These are phyloP conservation scores for Colletotrichum tropicicola DNA, from an alignment of 2,329 filamentous ascomycete species.

Conservation along the genomic window DNA sequence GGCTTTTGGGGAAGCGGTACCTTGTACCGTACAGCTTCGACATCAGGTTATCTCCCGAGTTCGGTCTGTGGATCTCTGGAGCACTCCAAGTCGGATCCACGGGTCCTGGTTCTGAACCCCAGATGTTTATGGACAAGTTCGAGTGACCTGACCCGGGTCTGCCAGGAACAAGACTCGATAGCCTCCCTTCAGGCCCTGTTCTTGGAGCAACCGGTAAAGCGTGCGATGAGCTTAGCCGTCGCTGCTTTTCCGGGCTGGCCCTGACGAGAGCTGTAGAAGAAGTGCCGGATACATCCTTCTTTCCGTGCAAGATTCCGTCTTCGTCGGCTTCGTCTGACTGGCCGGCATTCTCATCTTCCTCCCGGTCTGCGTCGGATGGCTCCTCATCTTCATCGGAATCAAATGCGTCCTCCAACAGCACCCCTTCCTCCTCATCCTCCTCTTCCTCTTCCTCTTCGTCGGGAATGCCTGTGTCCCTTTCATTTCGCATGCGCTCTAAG, in stretches of 20 bases:
- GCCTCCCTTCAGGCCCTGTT: slow-evolving; percentile 9
- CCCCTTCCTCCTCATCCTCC: slow-evolving; percentile 46
- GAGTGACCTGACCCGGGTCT: slow-evolving; percentile 32
- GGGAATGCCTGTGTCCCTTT: slow-evolving; percentile 55
- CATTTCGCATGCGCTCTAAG: slow-evolving; percentile 67
- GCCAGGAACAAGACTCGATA: slow-evolving; percentile 33
- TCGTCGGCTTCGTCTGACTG: slow-evolving; percentile 39
- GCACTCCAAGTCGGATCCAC: slow-evolving; percentile 49
- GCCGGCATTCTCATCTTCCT: background rate
- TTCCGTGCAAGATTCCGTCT: slow-evolving; percentile 34
- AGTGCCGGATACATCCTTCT: too few relatives aligned
- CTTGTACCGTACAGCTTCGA: slow-evolving; percentile 8
- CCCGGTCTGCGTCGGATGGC: slow-evolving; percentile 28
- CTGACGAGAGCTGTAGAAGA: too few relatives aligned
- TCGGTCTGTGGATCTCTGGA: slow-evolving; percentile 42
- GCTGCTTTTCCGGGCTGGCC: too few relatives aligned
- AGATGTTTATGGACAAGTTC: slow-evolving; percentile 12
- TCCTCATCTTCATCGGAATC: slow-evolving; percentile 36
- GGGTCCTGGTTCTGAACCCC: slow-evolving; percentile 29
- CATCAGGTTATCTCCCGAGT: slow-evolving; percentile 29
- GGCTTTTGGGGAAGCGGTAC: slow-evolving; percentile 21
- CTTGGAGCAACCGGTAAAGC: background rate
- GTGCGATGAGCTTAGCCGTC: background rate
- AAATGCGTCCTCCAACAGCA: slow-evolving; percentile 40
- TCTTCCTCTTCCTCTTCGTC: slow-evolving; percentile 46